A percentile compares a stretch with the other conserved stretches of the same genome.
Conservation (phyloP, 148 eudicot species). For the Vaccinium macrocarpon region DNA sequence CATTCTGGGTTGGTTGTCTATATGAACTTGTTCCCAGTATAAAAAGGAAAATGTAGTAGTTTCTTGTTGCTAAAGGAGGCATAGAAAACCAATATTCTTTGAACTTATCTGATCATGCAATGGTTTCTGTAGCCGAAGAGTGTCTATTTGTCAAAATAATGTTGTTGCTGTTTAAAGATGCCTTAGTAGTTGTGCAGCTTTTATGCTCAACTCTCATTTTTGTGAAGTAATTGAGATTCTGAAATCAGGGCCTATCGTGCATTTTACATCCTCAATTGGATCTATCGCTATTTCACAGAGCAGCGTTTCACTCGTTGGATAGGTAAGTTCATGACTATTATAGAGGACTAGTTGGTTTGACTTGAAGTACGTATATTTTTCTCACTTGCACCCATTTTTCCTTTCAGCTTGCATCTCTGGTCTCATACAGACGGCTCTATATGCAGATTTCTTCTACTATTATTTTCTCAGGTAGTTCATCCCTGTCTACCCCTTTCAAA, state of each 20-base stretch:
- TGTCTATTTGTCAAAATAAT: neutral
- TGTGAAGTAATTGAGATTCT: neutral
- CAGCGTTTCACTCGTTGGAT: conserved; percentile 70
- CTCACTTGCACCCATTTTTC: neutral
- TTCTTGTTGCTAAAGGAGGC: neutral
- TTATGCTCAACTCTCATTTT: neutral
- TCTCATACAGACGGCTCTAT: conserved; percentile 73
- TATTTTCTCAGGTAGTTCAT: conserved; percentile 61
- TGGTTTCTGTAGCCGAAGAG: neutral
- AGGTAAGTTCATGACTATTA: conserved; percentile 38
- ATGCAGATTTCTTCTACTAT: conserved; percentile 87
- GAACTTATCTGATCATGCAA: neutral
- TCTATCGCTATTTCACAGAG: conserved; percentile 84
- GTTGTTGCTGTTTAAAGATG: neutral
- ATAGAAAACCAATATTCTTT: neutral
- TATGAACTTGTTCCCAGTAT: neutral
- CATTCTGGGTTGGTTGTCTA: neutral
- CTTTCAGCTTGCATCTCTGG: conserved; percentile 66
- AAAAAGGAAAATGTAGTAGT: neutral
- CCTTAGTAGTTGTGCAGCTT: neutral
- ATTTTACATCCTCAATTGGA: conserved; percentile 88
- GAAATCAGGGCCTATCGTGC: conserved; percentile 77
- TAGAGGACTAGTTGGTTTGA: neutral
- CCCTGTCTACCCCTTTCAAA: neutral
- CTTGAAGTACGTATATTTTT: neutral